A percentile compares a stretch with the other conserved stretches of the same genome.
phyloP scores from a whole-genome alignment of 2,329 filamentous ascomycete genomes.

The Exophiala spinifera region DNA sequence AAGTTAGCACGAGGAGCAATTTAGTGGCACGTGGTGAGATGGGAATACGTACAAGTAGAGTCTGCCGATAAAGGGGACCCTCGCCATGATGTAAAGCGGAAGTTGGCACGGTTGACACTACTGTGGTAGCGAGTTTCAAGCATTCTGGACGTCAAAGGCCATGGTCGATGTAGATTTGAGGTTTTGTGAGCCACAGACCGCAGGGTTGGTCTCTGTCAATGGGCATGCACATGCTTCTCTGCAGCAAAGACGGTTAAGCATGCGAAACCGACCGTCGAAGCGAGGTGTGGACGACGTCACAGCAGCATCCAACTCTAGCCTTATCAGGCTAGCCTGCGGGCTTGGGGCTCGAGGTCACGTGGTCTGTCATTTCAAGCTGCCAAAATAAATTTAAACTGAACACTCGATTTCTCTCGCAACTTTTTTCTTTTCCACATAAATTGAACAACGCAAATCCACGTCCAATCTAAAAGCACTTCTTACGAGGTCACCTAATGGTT shows the following conservation, averaged over 20 bases:
- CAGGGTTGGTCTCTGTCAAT: not conserved
- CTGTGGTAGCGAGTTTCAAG: not conserved
- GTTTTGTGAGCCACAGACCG: not conserved
- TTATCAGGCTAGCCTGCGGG: not conserved
- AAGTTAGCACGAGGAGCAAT: conserved; percentile 4
- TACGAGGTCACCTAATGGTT: conserved; percentile 28
- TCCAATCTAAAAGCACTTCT: conserved; percentile 33
- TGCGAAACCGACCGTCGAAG: not conserved
- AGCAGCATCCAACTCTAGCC: no score
- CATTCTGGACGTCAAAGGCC: conserved; percentile 20
- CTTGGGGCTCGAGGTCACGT: conserved; percentile 8
- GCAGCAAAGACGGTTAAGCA: not conserved
- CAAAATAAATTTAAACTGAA: conserved; percentile 6
- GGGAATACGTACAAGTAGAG: conserved; percentile 47
- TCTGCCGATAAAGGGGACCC: conserved; percentile 62
- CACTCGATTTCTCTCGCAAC: conserved; percentile 2
- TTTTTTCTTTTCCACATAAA: conserved; percentile 24
- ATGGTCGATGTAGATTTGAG: not conserved
- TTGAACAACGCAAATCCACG: conserved; percentile 33
- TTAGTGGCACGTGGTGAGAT: not conserved
- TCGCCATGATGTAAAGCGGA: conserved; percentile 43
- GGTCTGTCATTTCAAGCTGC: conserved; percentile 1
- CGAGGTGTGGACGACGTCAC: no score
- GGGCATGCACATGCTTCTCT: not conserved
- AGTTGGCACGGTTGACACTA: not conserved